phyloP scores from a whole-genome alignment of 805 yeast genomes.

The Clavispora phyllophila region DNA sequence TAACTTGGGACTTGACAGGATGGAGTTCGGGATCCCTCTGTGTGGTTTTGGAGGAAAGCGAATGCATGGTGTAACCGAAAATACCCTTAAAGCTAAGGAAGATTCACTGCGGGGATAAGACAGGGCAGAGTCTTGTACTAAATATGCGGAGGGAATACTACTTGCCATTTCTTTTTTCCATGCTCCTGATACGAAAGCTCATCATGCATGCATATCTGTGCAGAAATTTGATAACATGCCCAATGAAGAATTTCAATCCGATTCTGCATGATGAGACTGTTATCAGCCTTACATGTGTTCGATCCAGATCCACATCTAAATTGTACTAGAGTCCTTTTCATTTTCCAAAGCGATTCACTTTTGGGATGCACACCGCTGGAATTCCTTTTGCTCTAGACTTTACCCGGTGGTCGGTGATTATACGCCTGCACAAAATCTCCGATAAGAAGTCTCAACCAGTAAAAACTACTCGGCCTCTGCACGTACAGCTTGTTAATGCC shows the following conservation, averaged over 20 bases:
- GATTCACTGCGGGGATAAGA: background rate
- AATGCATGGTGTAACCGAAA: background rate
- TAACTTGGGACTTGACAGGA: constrained; percentile 20
- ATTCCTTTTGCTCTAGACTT: too few relatives aligned
- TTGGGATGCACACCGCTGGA: too few relatives aligned
- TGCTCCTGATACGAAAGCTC: background rate
- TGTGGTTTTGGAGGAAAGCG: background rate
- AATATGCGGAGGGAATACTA: background rate
- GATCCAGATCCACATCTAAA: too few relatives aligned
- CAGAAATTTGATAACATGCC: background rate
- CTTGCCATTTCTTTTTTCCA: background rate
- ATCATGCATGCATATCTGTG: background rate
- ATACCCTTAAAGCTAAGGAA: background rate
- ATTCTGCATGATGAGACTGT: background rate
- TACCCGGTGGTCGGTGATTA: too few relatives aligned
- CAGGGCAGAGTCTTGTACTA: background rate
- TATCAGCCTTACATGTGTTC: background rate
- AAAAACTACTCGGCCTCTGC: background rate
- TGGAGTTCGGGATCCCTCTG: constrained; percentile 10
- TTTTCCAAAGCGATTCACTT: too few relatives aligned
- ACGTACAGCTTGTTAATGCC: too few relatives aligned
- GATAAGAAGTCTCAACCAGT: background rate
- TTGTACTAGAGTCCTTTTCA: too few relatives aligned
- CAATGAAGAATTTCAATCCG: background rate
- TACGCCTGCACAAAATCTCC: background rate